Base-by-base conservation (phyloP, 176 grass and related monocot species). In the Thalia dealbata region DNA sequence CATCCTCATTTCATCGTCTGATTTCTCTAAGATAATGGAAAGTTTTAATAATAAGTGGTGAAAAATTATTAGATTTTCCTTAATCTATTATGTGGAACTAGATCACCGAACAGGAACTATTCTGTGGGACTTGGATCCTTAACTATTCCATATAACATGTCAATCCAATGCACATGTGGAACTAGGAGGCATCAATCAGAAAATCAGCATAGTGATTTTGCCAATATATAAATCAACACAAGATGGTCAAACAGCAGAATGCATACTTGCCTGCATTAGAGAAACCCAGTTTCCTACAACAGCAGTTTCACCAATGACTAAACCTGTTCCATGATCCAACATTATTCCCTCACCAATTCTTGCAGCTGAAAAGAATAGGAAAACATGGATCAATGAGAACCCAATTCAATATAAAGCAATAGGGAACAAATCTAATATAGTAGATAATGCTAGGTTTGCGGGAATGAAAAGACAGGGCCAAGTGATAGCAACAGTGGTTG, bases 251-350 rank as follows among this genome's bases (percentile, higher is more conserved):
- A 7, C 50, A 67, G n/a, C 6, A 58, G 63, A 56, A 32, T 72
- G 14, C 74, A 42, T 23, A 28, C 52, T 82, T 78, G 86, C 95
- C 95, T 99, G 95, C 95, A 99, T 99, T 65, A 99, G 80, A 55
- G 95, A 93, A 82, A 99, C 95, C 87, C 90, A 99, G 64, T 99
- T 99, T 79, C 90, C 95, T 74, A 99, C 87, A 78, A 93, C 77
- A 21, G 95, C 90, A 81, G 95, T 99, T 93, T 99, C 95, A 67
- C 95, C 95, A 70, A 99, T 99, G 25, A 99, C 95, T 76, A 99
- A 70, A 76, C 95, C 95, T 19, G 95, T 99, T 66, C 85, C 95
- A 80, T 99, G 95, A 91, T 99, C 95, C 87, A 99, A 81, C 75
- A 93, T 77, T 82, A 93, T 91, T 48, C 95, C 95, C 72, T 99